phyloP scores from a whole-genome alignment of 2,329 filamentous ascomycete species.

The Pseudocercospora crystallina region DNA sequence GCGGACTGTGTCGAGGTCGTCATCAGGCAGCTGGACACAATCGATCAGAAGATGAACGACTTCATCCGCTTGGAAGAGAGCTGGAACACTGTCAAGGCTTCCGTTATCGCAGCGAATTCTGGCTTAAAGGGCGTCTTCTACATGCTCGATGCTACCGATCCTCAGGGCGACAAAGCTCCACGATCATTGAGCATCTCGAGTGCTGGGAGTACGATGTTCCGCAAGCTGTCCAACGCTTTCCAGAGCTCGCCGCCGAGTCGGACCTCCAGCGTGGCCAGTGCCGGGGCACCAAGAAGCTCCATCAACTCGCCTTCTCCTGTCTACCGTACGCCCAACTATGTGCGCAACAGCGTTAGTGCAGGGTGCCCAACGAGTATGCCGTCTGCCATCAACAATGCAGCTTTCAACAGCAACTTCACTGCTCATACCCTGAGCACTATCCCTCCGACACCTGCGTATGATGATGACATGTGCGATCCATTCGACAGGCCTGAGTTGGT shows the following conservation, averaged over 20 bases:
- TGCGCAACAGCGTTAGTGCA: slow-evolving; percentile 37
- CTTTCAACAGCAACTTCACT: slow-evolving; percentile 27
- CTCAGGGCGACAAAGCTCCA: slow-evolving; percentile 13
- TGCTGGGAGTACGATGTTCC: slow-evolving; percentile 31
- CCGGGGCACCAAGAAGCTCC: slow-evolving; percentile 16
- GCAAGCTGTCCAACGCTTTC: slow-evolving; percentile 37
- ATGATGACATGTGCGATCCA: slow-evolving; percentile 34
- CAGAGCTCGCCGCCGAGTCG: slow-evolving; percentile 17
- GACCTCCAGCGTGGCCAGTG: slow-evolving; percentile 27
- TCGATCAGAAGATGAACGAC: slow-evolving; percentile 45
- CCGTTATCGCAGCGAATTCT: slow-evolving; percentile 42
- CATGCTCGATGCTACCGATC: slow-evolving; percentile 39
- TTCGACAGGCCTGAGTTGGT: slow-evolving; percentile 35
- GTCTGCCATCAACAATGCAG: slow-evolving; percentile 25
- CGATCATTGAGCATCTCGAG: slow-evolving; percentile 31
- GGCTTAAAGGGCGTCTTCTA: slow-evolving; percentile 48
- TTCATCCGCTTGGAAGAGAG: slow-evolving; percentile 49
- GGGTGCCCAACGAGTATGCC: slow-evolving; percentile 43
- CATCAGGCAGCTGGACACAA: slow-evolving; percentile 40
- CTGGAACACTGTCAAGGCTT: slow-evolving; percentile 44
- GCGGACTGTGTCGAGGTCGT: slow-evolving; percentile 47
- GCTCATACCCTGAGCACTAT: slow-evolving; percentile 40
- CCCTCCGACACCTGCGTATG: slow-evolving; percentile 41
- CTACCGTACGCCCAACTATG: slow-evolving; percentile 36
- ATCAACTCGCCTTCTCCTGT: slow-evolving; percentile 23